Evolutionary conservation across 106 monocot genomes (phyloP).

Genomic region (Dendrobium chrysotoxum): DNA sequence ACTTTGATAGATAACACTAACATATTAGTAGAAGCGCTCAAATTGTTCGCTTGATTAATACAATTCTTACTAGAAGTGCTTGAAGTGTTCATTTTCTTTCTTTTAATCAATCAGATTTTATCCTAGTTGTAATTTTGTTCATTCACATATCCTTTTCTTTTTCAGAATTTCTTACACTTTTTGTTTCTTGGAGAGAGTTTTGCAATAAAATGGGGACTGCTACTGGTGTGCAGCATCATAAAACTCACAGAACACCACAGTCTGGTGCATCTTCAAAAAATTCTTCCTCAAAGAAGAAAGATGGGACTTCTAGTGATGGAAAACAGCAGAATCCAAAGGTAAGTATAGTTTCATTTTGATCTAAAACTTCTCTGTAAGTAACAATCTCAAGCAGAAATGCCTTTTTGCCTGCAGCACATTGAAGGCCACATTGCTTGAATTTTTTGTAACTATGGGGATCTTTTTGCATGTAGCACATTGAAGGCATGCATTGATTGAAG

Average conservation of each 20-base stretch:
- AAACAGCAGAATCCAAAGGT: conserved; percentile 38
- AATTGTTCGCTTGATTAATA: too few relatives aligned
- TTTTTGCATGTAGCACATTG: background rate
- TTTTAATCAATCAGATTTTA: too few relatives aligned
- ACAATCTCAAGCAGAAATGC: background rate
- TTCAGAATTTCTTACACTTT: too few relatives aligned
- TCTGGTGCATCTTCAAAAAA: conserved; percentile 27
- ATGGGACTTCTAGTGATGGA: conserved; percentile 8
- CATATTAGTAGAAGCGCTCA: too few relatives aligned
- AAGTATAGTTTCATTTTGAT: background rate
- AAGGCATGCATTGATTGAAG: background rate
- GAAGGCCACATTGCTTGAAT: background rate
- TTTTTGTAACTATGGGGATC: background rate
- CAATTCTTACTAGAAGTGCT: too few relatives aligned
- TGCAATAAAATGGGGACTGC: conserved; percentile 11
- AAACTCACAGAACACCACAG: conserved; percentile 22
- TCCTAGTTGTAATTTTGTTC: too few relatives aligned
- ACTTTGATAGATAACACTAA: too few relatives aligned
- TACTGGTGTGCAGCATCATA: conserved; percentile 20
- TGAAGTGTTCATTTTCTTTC: too few relatives aligned
- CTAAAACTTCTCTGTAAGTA: too few relatives aligned
- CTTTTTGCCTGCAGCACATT: background rate
- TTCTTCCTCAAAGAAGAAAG: conserved; percentile 6
- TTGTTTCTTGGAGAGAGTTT: background rate
- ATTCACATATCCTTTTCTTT: too few relatives aligned